phyloP scores from a whole-genome alignment of 768 basidiomycete genomes.

The Suillus hirtellus region DNA sequence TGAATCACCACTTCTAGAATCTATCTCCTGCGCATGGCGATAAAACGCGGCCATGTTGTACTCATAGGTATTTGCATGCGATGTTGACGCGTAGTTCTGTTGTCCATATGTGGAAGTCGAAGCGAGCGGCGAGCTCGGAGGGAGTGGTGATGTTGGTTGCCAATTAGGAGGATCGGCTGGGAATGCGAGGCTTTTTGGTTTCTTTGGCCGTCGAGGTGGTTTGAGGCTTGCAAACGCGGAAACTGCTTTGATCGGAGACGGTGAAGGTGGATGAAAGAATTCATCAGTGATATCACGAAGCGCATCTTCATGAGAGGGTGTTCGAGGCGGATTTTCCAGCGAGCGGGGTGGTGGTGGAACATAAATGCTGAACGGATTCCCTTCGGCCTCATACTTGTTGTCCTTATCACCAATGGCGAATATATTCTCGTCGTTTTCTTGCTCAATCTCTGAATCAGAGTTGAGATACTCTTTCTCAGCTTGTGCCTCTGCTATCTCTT shows the following conservation, averaged over 20 bases:
- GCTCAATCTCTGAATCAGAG: neutral
- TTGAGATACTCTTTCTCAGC: neutral
- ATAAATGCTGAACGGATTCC: conserved; percentile 13
- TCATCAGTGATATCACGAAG: conserved; percentile 37
- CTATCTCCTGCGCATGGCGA: conserved; percentile 18
- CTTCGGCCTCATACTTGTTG: conserved; percentile 13
- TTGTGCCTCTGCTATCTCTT: conserved; percentile 8
- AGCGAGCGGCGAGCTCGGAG: conserved; percentile 34
- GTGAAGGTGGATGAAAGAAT: conserved; percentile 35
- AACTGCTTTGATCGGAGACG: conserved; percentile 28
- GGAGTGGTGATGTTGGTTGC: conserved; percentile 33
- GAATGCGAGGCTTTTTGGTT: conserved; percentile 31
- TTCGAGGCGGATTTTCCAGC: conserved; percentile 19
- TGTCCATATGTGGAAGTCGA: conserved; percentile 22
- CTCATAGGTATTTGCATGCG: conserved; percentile 15
- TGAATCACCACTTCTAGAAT: conserved; percentile 27
- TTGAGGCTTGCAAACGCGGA: conserved; percentile 18
- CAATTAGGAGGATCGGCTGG: conserved; percentile 35
- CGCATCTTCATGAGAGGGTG: conserved; percentile 25
- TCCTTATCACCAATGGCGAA: neutral
- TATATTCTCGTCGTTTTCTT: conserved; percentile 14
- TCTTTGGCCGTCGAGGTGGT: conserved; percentile 34
- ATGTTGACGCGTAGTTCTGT: conserved; percentile 8
- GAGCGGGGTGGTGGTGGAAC: conserved; percentile 16
- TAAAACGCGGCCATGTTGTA: conserved; percentile 24